phyloP scores from a whole-genome alignment of 148 eudicot species.

The Cornus controversa region DNA sequence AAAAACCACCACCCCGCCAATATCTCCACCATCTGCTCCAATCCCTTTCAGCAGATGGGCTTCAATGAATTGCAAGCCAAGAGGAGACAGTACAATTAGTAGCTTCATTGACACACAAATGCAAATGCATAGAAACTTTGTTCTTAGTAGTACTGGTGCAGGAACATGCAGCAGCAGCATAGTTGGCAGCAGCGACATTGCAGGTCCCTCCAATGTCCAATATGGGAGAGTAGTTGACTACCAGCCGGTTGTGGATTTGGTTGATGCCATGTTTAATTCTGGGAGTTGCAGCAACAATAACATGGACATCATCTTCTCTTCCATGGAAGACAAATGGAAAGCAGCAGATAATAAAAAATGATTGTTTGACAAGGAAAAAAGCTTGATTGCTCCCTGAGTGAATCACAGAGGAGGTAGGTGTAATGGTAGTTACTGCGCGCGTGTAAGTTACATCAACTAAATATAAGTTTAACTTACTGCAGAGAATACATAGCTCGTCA shows the following conservation, averaged over 20 bases:
- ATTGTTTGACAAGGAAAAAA: too few species aligned
- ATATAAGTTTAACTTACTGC: too few species aligned
- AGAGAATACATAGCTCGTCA: background rate
- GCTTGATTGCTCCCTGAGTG: too few species aligned
- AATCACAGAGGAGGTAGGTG: too few species aligned
- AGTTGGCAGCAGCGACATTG: too few species aligned
- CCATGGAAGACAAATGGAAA: conserved; percentile 38
- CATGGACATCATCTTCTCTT: conserved; percentile 65
- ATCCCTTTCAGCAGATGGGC: conserved; percentile 3
- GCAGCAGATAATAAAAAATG: conserved; percentile 18
- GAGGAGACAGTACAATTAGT: conserved; percentile 15
- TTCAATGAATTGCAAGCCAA: conserved; percentile 25
- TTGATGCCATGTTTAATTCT: conserved; percentile 66
- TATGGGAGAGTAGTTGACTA: conserved; percentile 12
- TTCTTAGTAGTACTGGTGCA: background rate
- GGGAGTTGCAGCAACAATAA: conserved; percentile 53
- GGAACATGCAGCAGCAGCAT: too few species aligned
- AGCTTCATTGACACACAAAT: background rate
- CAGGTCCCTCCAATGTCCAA: conserved; percentile 18
- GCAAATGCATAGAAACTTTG: conserved; percentile 3
- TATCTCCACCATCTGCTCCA: background rate
- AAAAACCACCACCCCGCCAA: background rate
- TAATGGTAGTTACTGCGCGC: too few species aligned
- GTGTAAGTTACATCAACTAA: too few species aligned
- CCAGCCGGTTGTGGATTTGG: conserved; percentile 53